Conservation (phyloP, 75 land plant species). For the Gnetum montanum region DNA sequence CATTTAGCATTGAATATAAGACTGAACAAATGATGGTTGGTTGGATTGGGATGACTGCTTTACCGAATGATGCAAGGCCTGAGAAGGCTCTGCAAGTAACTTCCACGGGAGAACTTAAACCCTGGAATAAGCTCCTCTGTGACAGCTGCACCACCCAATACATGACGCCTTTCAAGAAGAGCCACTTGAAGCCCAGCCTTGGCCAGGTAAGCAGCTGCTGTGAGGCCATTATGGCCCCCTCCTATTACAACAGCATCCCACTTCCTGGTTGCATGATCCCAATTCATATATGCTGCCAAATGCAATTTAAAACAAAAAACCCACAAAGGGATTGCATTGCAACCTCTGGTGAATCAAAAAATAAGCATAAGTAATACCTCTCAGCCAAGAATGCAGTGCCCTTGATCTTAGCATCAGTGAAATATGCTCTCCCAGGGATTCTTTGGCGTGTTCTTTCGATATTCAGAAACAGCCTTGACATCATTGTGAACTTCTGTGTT, state of each 20-base stretch:
- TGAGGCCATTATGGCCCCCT: conserved; percentile 95
- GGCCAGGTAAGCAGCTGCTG: conserved; percentile 88
- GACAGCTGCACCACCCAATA: conserved; percentile 94
- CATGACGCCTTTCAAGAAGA: conserved; percentile 79
- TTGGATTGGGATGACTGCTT: too few species aligned
- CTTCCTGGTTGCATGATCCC: conserved; percentile 19
- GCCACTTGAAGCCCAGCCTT: conserved; percentile 73
- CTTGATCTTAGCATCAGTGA: conserved; percentile 5
- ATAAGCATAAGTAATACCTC: too few species aligned
- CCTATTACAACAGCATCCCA: conserved; percentile 93
- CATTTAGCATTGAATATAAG: too few species aligned
- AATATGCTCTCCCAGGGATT: too few species aligned
- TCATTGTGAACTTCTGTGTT: too few species aligned
- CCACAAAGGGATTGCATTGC: background rate
- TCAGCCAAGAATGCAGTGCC: conserved; percentile 6
- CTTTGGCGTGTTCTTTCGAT: too few species aligned
- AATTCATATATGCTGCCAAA: background rate
- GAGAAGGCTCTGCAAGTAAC: conserved; percentile 92
- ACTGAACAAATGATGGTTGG: too few species aligned
- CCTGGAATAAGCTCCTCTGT: conserved; percentile 94
- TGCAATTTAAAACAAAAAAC: background rate
- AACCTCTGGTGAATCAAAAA: too few species aligned
- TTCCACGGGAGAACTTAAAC: conserved; percentile 86
- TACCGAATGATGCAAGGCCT: conserved; percentile 78
- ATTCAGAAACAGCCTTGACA: too few species aligned